A percentile compares a stretch with the other conserved stretches of the same genome.
Evolutionary conservation across 139 green algal genomes (phyloP).

Genomic region (Picochlorum sp.): DNA sequence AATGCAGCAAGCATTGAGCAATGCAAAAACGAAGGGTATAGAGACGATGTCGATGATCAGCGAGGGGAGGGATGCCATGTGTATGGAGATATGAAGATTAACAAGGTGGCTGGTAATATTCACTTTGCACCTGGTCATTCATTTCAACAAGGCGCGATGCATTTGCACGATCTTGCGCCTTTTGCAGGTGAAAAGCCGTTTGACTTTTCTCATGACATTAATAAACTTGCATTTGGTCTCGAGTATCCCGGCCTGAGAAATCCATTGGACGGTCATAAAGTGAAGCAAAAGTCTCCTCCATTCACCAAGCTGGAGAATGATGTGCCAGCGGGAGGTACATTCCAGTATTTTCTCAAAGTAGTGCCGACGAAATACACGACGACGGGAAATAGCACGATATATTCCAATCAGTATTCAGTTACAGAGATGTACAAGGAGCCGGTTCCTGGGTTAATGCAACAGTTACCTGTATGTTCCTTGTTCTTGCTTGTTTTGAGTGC

Average conservation of each 20-base stretch:
- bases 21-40: slow-evolving; percentile 72
- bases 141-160: slow-evolving; percentile 80
- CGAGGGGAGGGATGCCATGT: slow-evolving; percentile 87
- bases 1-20: slow-evolving; percentile 58
- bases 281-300: background rate
- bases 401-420: slow-evolving; percentile 91
- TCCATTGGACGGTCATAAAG: slow-evolving; percentile 56
- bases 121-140: slow-evolving; percentile 89
- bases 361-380: slow-evolving; percentile 84
- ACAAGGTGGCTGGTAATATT: slow-evolving; percentile 90
- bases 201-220: slow-evolving; percentile 81
- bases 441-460: background rate
- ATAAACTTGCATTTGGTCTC: slow-evolving; percentile 60
- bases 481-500: background rate
- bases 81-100: slow-evolving; percentile 75
- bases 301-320: background rate
- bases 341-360: slow-evolving; percentile 97
- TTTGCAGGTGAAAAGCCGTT: slow-evolving; percentile 53
- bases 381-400: slow-evolving; percentile 44
- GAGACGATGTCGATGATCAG: slow-evolving; percentile 60
- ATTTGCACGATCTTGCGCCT: slow-evolving; percentile 87
- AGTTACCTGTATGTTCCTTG: background rate
- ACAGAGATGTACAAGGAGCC: slow-evolving; percentile 86
- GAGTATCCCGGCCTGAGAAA: slow-evolving; percentile 73
- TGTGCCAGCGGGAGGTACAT: slow-evolving; percentile 52